Percentiles rank a stretch among this genome's conserved stretches.
Conservation (phyloP, 2,329 filamentous ascomycete genomes). For the Colletotrichum australisinense region DNA sequence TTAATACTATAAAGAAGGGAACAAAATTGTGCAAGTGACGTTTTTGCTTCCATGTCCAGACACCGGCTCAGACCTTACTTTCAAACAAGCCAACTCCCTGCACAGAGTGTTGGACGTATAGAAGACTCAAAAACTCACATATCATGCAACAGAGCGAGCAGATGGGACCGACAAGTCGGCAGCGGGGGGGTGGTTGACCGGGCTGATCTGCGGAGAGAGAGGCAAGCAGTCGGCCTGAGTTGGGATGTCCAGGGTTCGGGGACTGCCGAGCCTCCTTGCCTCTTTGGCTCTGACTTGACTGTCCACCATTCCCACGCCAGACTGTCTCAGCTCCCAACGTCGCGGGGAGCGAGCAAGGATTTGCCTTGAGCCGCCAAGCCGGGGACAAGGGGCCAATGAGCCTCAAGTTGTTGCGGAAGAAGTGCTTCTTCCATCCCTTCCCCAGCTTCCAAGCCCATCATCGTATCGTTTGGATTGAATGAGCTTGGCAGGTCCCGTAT, state of each 20-base stretch:
- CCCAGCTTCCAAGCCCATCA: conserved; percentile 28
- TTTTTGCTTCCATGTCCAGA: conserved; percentile 23
- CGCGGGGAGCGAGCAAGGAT: conserved; percentile 29
- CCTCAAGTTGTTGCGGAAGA: conserved; percentile 12
- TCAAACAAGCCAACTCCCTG: conserved; percentile 30
- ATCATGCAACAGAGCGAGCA: conserved; percentile 34
- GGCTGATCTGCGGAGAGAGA: conserved; percentile 30
- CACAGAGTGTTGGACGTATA: conserved; percentile 27
- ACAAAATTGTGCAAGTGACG: conserved; percentile 22
- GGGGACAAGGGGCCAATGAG: conserved; percentile 18
- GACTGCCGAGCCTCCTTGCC: conserved; percentile 28
- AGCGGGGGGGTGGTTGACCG: conserved; percentile 1
- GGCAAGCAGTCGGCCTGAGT: conserved; percentile 18
- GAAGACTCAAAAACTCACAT: conserved; percentile 32
- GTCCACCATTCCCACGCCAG: conserved; percentile 31
- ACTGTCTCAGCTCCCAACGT: conserved; percentile 34
- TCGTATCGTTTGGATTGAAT: conserved; percentile 33
- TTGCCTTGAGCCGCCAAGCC: conserved; percentile 16
- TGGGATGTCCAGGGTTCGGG: conserved; percentile 36
- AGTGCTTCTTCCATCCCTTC: conserved; percentile 32
- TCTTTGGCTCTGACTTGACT: conserved; percentile 33
- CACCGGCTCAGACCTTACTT: conserved; percentile 32
- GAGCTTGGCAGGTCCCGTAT: conserved; percentile 27
- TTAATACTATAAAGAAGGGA: conserved; percentile 31
- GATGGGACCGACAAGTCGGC: conserved; percentile 29